These are phyloP conservation scores for Wickerhamomyces sp. DNA, from an alignment of 1,139 yeast species.

Conservation along the genomic window DNA sequence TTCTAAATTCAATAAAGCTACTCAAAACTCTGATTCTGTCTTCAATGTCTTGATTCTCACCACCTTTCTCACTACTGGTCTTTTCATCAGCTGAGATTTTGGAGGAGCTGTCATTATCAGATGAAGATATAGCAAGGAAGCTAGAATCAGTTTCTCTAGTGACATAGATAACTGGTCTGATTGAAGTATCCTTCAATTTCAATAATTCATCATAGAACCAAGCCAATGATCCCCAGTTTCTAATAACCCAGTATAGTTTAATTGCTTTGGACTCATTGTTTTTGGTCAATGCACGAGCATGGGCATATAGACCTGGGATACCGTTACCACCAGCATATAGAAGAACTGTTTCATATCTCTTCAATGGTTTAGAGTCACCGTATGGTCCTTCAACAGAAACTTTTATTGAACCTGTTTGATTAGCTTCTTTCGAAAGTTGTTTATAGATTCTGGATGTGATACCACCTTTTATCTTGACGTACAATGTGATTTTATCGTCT, in stretches of 20 bases:
- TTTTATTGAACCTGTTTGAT: constrained; percentile 20
- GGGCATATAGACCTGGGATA: constrained; percentile 47
- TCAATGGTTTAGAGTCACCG: constrained; percentile 46
- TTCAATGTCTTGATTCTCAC: background rate
- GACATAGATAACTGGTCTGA: constrained; percentile 34
- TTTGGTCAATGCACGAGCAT: constrained; percentile 10
- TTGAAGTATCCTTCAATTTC: constrained; percentile 29
- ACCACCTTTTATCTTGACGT: constrained; percentile 44
- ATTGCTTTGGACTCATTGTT: constrained; percentile 19
- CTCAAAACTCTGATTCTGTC: background rate
- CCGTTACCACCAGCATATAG: constrained; percentile 70
- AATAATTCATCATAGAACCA: constrained; percentile 46
- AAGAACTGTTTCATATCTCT: constrained; percentile 47
- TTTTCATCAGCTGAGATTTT: background rate
- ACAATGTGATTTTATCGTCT: constrained; percentile 34
- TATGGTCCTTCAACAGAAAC: constrained; percentile 58
- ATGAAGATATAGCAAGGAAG: background rate
- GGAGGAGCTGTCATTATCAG: background rate
- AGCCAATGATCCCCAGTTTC: constrained; percentile 42
- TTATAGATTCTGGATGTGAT: constrained; percentile 35
- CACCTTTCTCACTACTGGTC: background rate
- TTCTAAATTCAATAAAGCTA: constrained; percentile 13
- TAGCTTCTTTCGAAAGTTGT: constrained; percentile 18
- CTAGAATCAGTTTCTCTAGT: constrained; percentile 17
- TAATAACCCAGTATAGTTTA: constrained; percentile 45